Evolutionary conservation across 805 yeast species (phyloP).

Genomic region (Grigorovia yakushimaensis): DNA sequence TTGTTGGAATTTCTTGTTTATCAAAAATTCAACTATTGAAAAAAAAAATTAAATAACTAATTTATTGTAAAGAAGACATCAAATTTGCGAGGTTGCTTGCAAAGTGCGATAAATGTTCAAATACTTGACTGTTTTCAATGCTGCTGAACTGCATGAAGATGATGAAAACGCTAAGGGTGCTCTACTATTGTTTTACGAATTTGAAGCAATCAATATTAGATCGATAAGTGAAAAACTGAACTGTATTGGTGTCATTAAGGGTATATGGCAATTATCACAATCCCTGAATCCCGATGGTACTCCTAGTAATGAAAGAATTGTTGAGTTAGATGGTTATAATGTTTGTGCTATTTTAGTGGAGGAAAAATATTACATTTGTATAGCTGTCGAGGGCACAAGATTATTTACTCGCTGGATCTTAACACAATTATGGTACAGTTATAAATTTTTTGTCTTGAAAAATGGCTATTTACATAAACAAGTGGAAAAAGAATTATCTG

Average conservation of each 20-base stretch:
- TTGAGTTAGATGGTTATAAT: constrained; percentile 26
- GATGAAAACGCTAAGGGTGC: constrained; percentile 26
- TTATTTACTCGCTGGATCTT: constrained; percentile 8
- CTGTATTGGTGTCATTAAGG: constrained; percentile 36
- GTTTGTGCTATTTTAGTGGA: constrained; percentile 26
- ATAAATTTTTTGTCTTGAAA: constrained; percentile 19
- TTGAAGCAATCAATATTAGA: constrained; percentile 10
- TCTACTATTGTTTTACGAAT: constrained; percentile 29
- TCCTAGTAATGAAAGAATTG: constrained; percentile 9
- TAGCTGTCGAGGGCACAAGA: constrained; percentile 10
- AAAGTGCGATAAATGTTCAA: constrained; percentile 17
- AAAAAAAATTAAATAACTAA: too few species aligned
- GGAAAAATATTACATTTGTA: constrained; percentile 18
- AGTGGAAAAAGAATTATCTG: constrained; percentile 19
- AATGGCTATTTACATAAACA: constrained; percentile 20
- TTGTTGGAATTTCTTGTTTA: background rate
- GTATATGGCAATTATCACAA: constrained; percentile 25
- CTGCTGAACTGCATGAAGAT: constrained; percentile 26
- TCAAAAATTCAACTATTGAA: background rate
- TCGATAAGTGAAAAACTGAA: constrained; percentile 29
- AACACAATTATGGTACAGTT: constrained; percentile 20
- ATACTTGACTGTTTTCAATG: constrained; percentile 33
- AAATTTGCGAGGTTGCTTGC: too few species aligned
- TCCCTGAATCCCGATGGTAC: constrained; percentile 5
- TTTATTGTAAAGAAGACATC: too few species aligned